Base-by-base conservation (phyloP, 2,329 filamentous ascomycete species). In the Ciborinia camelliae region DNA sequence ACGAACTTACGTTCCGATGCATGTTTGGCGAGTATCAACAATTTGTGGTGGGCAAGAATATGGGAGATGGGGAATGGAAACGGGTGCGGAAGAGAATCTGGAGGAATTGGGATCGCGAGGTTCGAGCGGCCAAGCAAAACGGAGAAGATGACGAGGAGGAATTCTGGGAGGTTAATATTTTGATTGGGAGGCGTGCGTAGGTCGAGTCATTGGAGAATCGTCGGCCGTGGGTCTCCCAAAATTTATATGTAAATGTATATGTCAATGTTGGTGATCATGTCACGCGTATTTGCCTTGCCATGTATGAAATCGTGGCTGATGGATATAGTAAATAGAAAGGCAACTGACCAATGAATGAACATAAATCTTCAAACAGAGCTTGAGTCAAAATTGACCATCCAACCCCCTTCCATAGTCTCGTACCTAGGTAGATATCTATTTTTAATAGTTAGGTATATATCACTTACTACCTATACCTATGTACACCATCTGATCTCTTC, bases 21-120 rank as follows among this genome's bases (percentile, higher is more conserved):
- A 64, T 64, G 62, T 64, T 64, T 60, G 62, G 62, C 23, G 53
- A 64, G 20, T 59, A 64, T 43, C 54, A 59, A 35, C 30, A 50
- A 59, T 64, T 58, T 8, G 62, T 59, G 18, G 23, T 64, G 28
- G 41, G 54, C 7, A 64, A 59, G 35, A 30, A 60, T 23, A 45
- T 47, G n/a, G 62, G 62, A 15, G 53, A 64, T 5, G 45, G 30
- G 8, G 62, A 64, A 41, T 64, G 62, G 62, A 59, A 60, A 23
- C 41, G 41, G 15, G 43, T 30, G 7, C 55, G 54, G 35, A 64
- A 50, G 35, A 64, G 62, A 47, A 60, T 64, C 5, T 59, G 62
- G 62, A 64, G 62, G 14, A 47, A 50, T 26, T 64, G 52, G 52
- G 62, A 64, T 6, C 15, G 52, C 7, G 62, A 64, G 28, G 9